Base-by-base conservation (phyloP, 2,329 filamentous ascomycete genomes). In the Torrubiella hemipterigena region DNA sequence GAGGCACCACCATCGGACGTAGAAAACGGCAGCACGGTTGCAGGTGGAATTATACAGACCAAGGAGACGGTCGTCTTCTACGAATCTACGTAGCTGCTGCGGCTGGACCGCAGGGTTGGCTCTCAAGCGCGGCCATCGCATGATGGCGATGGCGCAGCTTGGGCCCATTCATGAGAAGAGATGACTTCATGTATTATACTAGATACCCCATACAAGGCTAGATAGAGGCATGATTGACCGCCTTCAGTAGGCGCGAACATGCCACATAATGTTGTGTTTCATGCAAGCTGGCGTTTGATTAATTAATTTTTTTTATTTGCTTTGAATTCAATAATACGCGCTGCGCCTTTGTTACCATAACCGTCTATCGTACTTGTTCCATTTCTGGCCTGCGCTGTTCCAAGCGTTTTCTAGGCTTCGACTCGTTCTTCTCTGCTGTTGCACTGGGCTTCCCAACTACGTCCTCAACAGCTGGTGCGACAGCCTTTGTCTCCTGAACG, bases 401-500 rank as follows among this genome's bases (percentile, higher is more conserved):
- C 3, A 27, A 16, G 14, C 21, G 29, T 24, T 33, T 27, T 40
- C 38, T 21, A 29, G 21, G 28, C 41, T 35, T 37, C 33, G 30
- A 34, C 31, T 36, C 37, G 31, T 39, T 29, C 12, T n/a, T 33
- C 46, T 42, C 38, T 40, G 54, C 52, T 35, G 41, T 36, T 18
- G 47, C 29, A 38, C 55, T 46, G 36, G 41, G 41, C 51, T 54
- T 57, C 38, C 37, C 23, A 41, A 44, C 20, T 50, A 45, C 36
- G 50, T 51, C 34, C 44, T 37, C 39, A 46, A 47, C 8, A 17
- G 24, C 27, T 23, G 18, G 17, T 10, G 27, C 16, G 5, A 10
- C 14, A 8, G 29, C 12, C 14, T 21, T 22, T 8, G 17, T 26
- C 21, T 56, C 49, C 4, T 43, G 40, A 16, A 39, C 38, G 32